Evolutionary conservation across 139 green algal species (phyloP).

Genomic region (Micractinium conductrix): DNA sequence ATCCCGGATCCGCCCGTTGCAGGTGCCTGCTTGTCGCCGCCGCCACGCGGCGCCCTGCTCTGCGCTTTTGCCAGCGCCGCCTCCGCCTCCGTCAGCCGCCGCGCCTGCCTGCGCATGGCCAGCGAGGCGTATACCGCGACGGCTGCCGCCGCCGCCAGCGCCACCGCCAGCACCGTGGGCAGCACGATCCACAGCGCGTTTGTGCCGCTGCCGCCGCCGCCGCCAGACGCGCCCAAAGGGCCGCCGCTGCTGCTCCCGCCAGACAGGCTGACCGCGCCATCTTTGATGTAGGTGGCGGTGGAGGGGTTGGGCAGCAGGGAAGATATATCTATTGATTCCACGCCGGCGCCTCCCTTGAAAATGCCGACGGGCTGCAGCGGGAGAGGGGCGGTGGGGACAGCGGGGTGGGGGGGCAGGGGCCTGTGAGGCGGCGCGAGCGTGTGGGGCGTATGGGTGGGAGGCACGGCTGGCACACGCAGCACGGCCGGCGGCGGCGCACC

Average conservation of each 20-base stretch:
- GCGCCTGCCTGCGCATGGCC: background rate
- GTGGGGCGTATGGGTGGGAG: background rate
- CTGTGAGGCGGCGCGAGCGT: no score
- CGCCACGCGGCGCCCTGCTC: background rate
- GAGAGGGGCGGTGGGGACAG: no score
- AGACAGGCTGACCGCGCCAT: background rate
- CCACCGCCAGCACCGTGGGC: slow-evolving; percentile 27
- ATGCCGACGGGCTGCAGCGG: slow-evolving; percentile 20
- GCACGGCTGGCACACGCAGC: background rate
- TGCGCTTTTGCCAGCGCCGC: background rate
- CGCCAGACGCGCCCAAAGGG: no score
- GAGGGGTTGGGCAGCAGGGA: slow-evolving; percentile 6
- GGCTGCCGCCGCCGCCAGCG: background rate
- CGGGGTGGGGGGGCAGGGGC: background rate
- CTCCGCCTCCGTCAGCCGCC: background rate
- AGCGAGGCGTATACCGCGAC: slow-evolving; percentile 15
- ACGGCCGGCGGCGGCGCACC: background rate
- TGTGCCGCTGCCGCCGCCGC: background rate
- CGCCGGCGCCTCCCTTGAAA: background rate
- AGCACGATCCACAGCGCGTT: slow-evolving; percentile 33
- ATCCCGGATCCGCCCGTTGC: background rate
- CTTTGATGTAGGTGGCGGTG: slow-evolving; percentile 26
- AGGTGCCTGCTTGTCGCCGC: background rate
- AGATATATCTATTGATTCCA: background rate
- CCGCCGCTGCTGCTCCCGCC: no score